Base-by-base conservation (phyloP, 1,284 basidiomycete species). In the Boletus mariae region DNA sequence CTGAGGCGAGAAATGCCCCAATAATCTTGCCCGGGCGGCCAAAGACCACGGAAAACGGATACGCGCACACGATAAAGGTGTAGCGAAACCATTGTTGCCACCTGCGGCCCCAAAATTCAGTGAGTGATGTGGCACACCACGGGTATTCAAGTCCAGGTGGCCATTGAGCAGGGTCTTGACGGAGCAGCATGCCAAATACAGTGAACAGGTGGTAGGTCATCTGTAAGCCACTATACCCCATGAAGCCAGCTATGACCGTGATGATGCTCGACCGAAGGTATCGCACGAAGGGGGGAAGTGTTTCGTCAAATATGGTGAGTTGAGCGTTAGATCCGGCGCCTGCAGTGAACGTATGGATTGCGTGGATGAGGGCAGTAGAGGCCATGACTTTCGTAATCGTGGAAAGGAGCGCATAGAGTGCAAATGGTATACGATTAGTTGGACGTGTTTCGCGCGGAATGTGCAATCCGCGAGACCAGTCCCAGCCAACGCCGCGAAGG, bases 401-500 rank as follows among this genome's bases (percentile, higher is more conserved):
- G 2, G 34, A 37, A n/a, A 47, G 8, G 10, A 47, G 25, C 11
- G 35, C 41, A 23, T 42, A 25, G 25, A 26, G 25, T 7, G 49
- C 11, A 35, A 61, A 85, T 20, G 61, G 57, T 2, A 58, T 26
- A 11, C 61, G 67, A 34, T 74, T 54, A 12, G 69, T 65, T 61
- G 60, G 53, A 4, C 77, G 75, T 2, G 69, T 74, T 58, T 79
- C 75, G 11, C 55, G 59, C 1, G 80, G 75, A 28, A 80, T 43
- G 50, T 74, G 65, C 6, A 78, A 60, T 40, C 73, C 68, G 17
- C 65, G 57, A 15, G 57, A 52, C 61, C 63, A 63, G 29, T 56
- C 44, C 82, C 83, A 85, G 13, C 77, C 80, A 31, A 72, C 58
- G 4, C 82, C 82, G 10, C 82, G 79, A 7, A 77, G 59, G 55